Base-by-base conservation (phyloP, 371 early-diverging fungal genomes). In the Haplosporangium sp. region DNA sequence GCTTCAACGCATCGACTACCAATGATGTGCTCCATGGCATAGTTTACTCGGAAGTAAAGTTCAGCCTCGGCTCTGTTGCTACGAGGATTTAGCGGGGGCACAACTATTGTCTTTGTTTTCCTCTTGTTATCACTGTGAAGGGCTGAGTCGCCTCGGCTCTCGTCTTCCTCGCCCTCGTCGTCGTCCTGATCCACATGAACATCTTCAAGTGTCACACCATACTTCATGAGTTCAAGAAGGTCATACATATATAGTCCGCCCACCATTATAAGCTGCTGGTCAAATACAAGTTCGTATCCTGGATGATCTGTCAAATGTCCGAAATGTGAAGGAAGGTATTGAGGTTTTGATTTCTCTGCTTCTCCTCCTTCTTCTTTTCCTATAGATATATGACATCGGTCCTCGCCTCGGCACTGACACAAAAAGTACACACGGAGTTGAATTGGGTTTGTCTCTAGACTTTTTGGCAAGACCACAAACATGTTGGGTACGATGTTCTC, bases 181-280 rank as follows among this genome's bases (percentile, higher is more conserved):
- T 65, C 66, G 44, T 65, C 61, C 38, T 65, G 71, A 6, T 65
- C 47, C 34, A 66, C 47, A n/a, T 6, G 20, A 39, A 65, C 50
- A n/a, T 47, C 61, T 11, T 72, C 72, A 7, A 66, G 55, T 3
- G 34, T 55, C 55, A 72, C 72, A 1, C 66, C 72, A 37, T 66
- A 66, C 61, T 72, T 72, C 55, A 72, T 40, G 44, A 72, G 44
- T 47, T 72, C 65, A 13, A 72, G 61, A 42, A 72, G 52, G 52
- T 66, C 72, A 20, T 57, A 60, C 40, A 72, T 65, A 48, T 61
- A 66, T 0, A 61, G 37, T 45, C 72, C 66, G 11, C 48, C 63
- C 17, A 50, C 53, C 47, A 48, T 27, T 8, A 72, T 39, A 27
- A 72, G 45, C 47, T 61, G 48, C 6, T 50, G 48, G 13, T 59